A percentile compares a stretch with the other conserved stretches of the same genome.
These are phyloP conservation scores for Pisolithus microcarpus DNA, from an alignment of 768 basidiomycete genomes.

Conservation along the genomic window DNA sequence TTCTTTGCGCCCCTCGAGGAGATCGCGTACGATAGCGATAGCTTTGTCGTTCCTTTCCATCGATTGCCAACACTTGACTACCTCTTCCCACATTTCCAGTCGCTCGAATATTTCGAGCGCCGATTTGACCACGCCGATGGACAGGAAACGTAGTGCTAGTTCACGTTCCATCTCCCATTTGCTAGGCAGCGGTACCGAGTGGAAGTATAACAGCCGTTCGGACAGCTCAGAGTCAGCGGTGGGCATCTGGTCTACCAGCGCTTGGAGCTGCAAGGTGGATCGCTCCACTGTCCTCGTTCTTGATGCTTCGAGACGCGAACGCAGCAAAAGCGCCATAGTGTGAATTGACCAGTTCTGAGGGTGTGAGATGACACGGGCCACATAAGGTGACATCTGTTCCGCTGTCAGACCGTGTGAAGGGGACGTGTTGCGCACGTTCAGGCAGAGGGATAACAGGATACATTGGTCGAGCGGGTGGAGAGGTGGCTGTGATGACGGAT, in stretches of 20 bases:
- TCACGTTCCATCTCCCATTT: conserved; percentile 94
- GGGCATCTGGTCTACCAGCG: conserved; percentile 95
- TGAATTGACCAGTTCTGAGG: conserved; percentile 94
- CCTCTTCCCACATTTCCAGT: conserved; percentile 98
- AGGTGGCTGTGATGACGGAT: conserved; percentile 78
- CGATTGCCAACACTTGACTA: conserved; percentile 78
- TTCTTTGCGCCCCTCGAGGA: conserved; percentile 77
- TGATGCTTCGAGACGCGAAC: conserved; percentile 82
- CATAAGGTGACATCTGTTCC: conserved; percentile 91
- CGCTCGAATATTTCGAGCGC: conserved; percentile 92
- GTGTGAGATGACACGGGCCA: conserved; percentile 81
- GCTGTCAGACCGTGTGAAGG: conserved; percentile 85
- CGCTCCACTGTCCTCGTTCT: conserved; percentile 92
- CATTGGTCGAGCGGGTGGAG: conserved; percentile 92
- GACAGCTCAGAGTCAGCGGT: conserved; percentile 66
- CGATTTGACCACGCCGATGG: conserved; percentile 81
- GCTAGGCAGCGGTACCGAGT: conserved; percentile 75
- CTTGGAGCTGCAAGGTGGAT: conserved; percentile 86
- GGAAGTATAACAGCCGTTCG: conserved; percentile 76
- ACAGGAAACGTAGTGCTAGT: conserved; percentile 74
- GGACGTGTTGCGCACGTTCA: conserved; percentile 84
- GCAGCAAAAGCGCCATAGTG: conserved; percentile 91
- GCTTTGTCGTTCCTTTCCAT: conserved; percentile 78
- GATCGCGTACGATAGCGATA: conserved; percentile 71
- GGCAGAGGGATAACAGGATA: conserved; percentile 83